Evolutionary conservation across 2,329 filamentous ascomycete species (phyloP).

Genomic region (Zymoseptoria tritici): DNA sequence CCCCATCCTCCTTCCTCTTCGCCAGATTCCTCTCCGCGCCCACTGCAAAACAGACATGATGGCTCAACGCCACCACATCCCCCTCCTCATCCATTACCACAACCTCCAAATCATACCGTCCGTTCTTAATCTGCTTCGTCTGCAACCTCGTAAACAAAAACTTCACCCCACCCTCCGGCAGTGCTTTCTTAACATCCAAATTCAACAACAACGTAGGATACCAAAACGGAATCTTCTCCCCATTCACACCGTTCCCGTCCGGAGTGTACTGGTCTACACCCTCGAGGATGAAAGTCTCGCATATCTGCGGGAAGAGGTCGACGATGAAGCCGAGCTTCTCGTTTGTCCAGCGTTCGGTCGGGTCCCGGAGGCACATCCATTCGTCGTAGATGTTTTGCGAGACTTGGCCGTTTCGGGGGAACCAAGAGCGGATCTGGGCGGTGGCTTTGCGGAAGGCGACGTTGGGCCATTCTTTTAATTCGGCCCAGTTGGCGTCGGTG

Average conservation of each 20-base stretch:
- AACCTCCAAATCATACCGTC: conserved; percentile 68
- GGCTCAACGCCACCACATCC: conserved; percentile 59
- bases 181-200: conserved; percentile 65
- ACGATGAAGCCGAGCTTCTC: conserved; percentile 56
- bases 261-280: conserved; percentile 30
- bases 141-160: conserved; percentile 63
- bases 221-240: conserved; percentile 48
- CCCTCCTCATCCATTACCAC: conserved; percentile 56
- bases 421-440: conserved; percentile 45
- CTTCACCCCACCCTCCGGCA: conserved; percentile 61
- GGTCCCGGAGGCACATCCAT: conserved; percentile 58
- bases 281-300: conserved; percentile 42
- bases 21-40: conserved; percentile 57
- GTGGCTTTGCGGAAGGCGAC: conserved; percentile 43
- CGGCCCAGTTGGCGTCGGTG: conserved; percentile 43
- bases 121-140: conserved; percentile 61
- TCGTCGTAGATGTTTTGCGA: conserved; percentile 47
- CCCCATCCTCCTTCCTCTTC: conserved; percentile 34
- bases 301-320: conserved; percentile 62
- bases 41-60: conserved; percentile 60
- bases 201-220: conserved; percentile 71
- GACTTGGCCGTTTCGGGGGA: conserved; percentile 42
- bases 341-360: conserved; percentile 57
- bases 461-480: conserved; percentile 38
- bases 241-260: conserved; percentile 19